These are phyloP conservation scores for Camellia sinensis DNA, from an alignment of 148 eudicot species.

Conservation along the genomic window DNA sequence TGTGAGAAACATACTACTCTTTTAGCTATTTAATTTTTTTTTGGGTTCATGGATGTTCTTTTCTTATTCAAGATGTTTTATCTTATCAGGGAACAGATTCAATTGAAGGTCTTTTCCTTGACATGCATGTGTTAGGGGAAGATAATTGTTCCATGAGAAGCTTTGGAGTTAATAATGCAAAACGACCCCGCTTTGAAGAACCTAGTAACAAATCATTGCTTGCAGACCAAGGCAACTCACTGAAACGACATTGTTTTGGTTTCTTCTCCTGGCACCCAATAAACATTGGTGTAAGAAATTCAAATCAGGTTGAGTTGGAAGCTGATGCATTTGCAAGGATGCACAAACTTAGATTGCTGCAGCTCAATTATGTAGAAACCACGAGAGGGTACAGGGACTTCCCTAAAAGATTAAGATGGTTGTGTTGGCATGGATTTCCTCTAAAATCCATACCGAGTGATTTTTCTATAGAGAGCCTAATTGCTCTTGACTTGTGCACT, in stretches of 20 bases:
- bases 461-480: slow-evolving; percentile 9
- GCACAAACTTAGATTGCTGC: slow-evolving; percentile 12
- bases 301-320: background rate
- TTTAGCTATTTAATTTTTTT: background rate
- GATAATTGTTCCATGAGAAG: background rate
- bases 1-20: background rate
- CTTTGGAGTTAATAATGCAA: background rate
- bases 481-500: slow-evolving; percentile 12
- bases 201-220: background rate
- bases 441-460: background rate
- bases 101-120: slow-evolving; percentile 15
- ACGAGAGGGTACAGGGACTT: background rate
- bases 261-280: background rate
- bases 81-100: slow-evolving; percentile 9
- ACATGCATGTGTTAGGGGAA: background rate
- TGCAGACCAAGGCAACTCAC: background rate
- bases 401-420: slow-evolving; percentile 2
- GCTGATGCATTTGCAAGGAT: slow-evolving; percentile 8
- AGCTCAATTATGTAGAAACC: slow-evolving; percentile 1
- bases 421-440: slow-evolving; percentile 19
- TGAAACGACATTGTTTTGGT: background rate
- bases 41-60: background rate
- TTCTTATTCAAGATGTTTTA: background rate
- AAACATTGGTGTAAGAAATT: background rate
- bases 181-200: background rate